phyloP scores from a whole-genome alignment of 2,329 filamentous ascomycete genomes.

The Lizonia empirigonia region DNA sequence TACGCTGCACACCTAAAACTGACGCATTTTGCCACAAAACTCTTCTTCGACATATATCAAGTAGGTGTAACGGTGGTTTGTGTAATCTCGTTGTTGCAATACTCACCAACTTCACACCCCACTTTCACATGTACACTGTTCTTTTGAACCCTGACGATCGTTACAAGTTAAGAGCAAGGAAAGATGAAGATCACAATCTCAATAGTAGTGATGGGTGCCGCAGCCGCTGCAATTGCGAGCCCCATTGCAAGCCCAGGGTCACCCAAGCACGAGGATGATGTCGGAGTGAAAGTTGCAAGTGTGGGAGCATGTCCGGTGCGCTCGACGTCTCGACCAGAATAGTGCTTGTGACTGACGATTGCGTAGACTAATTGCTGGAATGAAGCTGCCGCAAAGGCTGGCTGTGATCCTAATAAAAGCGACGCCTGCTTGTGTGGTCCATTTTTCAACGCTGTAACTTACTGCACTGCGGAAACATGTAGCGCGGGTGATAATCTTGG shows the following conservation, averaged over 20 bases:
- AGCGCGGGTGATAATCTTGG: slow-evolving; percentile 39
- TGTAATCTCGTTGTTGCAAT: slow-evolving; percentile 5
- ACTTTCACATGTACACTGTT: slow-evolving; percentile 9
- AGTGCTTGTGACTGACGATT: slow-evolving; percentile 4
- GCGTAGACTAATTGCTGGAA: slow-evolving; percentile 43
- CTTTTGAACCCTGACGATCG: slow-evolving; percentile 17
- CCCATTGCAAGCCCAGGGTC: slow-evolving; percentile 18
- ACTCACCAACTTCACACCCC: slow-evolving; percentile 3
- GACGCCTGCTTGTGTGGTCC: slow-evolving; percentile 41
- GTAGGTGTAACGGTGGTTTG: neutral
- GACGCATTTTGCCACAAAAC: neutral
- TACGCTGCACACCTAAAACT: slow-evolving; percentile 6
- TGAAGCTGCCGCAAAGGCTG: slow-evolving; percentile 32
- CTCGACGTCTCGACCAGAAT: neutral
- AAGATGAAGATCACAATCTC: slow-evolving; percentile 27
- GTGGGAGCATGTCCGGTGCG: slow-evolving; percentile 38
- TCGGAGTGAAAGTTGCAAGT: slow-evolving; percentile 20
- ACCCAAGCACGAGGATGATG: slow-evolving; percentile 9
- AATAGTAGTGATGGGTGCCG: slow-evolving; percentile 19
- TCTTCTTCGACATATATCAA: slow-evolving; percentile 9
- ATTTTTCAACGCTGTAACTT: slow-evolving; percentile 42
- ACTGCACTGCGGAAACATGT: slow-evolving; percentile 37
- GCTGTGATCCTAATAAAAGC: slow-evolving; percentile 40
- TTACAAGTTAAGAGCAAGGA: slow-evolving; percentile 1
- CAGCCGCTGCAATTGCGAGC: slow-evolving; percentile 26